phyloP scores from a whole-genome alignment of 164 flowering plant genomes.

The Aristolochia californica region DNA sequence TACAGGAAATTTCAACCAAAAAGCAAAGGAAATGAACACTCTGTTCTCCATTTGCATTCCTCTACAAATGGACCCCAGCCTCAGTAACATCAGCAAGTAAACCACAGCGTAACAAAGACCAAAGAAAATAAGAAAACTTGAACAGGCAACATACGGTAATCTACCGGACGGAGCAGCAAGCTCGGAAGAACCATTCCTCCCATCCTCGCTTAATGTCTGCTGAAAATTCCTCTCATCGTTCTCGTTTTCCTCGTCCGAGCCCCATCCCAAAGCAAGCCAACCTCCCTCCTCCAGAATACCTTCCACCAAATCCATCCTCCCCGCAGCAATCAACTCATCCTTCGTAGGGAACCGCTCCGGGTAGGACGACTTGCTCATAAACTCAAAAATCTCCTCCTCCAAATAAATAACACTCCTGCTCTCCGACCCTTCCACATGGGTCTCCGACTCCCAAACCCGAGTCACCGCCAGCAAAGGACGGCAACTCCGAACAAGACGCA shows the following conservation, averaged over 20 bases:
- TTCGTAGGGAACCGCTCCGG: conserved; percentile 60
- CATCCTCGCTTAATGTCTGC: conserved; percentile 8
- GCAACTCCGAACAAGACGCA: no score
- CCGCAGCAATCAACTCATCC: conserved; percentile 56
- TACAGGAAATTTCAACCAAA: no score
- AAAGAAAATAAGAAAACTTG: background rate
- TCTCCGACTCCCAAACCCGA: no score
- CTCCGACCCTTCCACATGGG: background rate
- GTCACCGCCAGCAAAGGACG: no score
- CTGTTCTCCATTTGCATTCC: no score
- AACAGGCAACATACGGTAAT: background rate
- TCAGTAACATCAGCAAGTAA: no score
- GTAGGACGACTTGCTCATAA: conserved; percentile 54
- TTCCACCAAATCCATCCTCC: conserved; percentile 71
- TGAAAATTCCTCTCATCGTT: conserved; percentile 12
- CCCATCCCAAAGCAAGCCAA: conserved; percentile 84
- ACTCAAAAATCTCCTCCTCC: conserved; percentile 68
- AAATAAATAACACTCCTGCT: conserved; percentile 8
- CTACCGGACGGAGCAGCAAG: conserved; percentile 18
- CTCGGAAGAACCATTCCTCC: background rate
- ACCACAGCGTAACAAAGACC: no score
- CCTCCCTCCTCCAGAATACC: conserved; percentile 52
- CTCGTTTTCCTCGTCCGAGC: conserved; percentile 23
- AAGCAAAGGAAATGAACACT: no score
- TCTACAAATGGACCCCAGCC: no score